Conservation (phyloP, 768 basidiomycete genomes). For the Suillus clintonianus region DNA sequence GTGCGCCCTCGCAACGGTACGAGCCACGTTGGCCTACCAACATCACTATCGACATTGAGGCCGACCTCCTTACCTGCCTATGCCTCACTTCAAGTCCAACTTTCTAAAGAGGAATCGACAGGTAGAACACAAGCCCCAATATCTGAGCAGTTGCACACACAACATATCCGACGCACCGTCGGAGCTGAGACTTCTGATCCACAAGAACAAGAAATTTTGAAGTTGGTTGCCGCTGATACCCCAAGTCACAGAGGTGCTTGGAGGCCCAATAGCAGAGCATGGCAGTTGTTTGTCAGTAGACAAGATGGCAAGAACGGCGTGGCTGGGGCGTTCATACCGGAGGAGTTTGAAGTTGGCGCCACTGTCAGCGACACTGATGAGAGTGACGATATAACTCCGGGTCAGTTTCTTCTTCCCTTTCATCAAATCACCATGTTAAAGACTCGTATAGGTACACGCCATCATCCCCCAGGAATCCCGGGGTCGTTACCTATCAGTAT, state of each 20-base stretch:
- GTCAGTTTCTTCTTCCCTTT: conserved; percentile 17
- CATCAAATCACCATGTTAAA: conserved; percentile 10
- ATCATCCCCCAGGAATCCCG: conserved; percentile 40
- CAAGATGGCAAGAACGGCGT: conserved; percentile 25
- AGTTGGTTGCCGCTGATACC: conserved; percentile 66
- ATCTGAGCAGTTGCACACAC: conserved; percentile 8
- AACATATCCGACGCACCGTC: conserved; percentile 4
- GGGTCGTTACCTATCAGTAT: conserved; percentile 70
- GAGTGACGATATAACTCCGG: conserved; percentile 25
- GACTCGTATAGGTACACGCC: conserved; percentile 17
- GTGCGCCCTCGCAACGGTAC: conserved; percentile 27
- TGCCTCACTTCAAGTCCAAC: conserved; percentile 49
- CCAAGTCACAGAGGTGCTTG: conserved; percentile 75
- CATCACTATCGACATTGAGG: conserved; percentile 60
- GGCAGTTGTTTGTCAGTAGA: conserved; percentile 57
- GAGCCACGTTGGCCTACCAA: conserved; percentile 46
- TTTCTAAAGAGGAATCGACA: neutral
- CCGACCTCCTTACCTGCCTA: conserved; percentile 71
- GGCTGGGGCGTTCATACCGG: conserved; percentile 34
- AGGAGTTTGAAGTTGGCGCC: conserved; percentile 36
- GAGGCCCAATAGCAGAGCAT: conserved; percentile 63
- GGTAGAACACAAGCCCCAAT: neutral
- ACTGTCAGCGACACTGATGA: conserved; percentile 18
- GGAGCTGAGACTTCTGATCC: conserved; percentile 30
- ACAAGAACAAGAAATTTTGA: conserved; percentile 55